Evolutionary conservation across 441 rosid species (phyloP).

Genomic region (Iberis amara): DNA sequence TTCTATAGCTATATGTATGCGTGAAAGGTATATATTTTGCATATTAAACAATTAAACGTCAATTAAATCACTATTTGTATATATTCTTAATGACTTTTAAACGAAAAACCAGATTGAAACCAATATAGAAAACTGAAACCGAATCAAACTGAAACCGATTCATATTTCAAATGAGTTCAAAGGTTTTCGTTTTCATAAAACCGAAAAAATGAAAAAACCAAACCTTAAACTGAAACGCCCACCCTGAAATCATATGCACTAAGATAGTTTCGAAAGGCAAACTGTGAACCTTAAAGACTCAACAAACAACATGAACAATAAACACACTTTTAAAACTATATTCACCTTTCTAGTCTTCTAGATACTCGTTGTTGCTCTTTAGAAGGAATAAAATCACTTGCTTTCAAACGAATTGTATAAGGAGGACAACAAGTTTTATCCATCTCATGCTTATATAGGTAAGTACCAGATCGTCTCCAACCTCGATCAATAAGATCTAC

Average conservation of each 20-base stretch:
- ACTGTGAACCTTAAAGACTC: not conserved
- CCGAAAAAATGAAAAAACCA: no score
- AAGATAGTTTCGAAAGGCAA: not conserved
- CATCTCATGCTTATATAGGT: constrained; percentile 89
- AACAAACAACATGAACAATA: constrained; percentile 1
- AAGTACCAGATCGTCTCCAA: constrained; percentile 90
- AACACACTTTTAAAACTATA: not conserved
- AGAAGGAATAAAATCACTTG: constrained; percentile 63
- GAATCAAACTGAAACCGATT: no score
- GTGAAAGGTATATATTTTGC: no score
- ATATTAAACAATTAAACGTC: no score
- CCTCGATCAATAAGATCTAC: constrained; percentile 90
- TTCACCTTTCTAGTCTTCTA: constrained; percentile 67
- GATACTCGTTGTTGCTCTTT: constrained; percentile 73
- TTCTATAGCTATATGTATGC: no score
- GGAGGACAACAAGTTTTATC: constrained; percentile 90
- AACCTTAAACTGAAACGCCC: no score
- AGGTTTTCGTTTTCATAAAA: no score
- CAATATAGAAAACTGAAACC: no score
- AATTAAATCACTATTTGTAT: no score
- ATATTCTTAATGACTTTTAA: no score
- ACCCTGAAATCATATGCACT: not conserved
- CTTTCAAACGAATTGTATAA: constrained; percentile 77
- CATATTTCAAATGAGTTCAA: no score
- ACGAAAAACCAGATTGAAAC: no score